phyloP scores from a whole-genome alignment of 306 rosid species.

The Fagus crenata region DNA sequence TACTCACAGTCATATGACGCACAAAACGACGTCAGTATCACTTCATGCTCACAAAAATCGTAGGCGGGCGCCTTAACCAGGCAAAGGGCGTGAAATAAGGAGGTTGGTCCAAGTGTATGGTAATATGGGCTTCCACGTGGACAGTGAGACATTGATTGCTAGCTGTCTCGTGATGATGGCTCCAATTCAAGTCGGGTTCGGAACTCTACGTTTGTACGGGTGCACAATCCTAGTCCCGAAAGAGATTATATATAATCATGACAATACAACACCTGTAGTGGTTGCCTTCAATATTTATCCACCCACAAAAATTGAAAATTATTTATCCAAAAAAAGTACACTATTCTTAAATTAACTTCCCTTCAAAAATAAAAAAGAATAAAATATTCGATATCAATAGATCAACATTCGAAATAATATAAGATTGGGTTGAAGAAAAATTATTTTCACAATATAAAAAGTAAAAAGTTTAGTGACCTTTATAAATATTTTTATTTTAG shows the following conservation, averaged over 20 bases:
- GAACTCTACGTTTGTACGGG: not conserved
- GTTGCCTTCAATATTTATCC: not conserved
- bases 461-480: no score
- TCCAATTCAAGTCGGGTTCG: not conserved
- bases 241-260: not conserved
- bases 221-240: constrained; percentile 1
- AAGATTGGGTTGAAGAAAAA: no score
- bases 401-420: no score
- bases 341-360: no score
- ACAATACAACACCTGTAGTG: not conserved
- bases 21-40: constrained; percentile 31
- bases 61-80: not conserved
- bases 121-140: constrained; percentile 18
- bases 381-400: no score
- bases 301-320: not conserved
- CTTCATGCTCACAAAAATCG: constrained; percentile 18
- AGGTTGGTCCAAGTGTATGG: constrained; percentile 20
- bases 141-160: not conserved
- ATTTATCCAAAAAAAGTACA: no score
- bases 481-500: no score
- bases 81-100: constrained; percentile 29
- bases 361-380: no score
- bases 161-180: not conserved
- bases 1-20: constrained; percentile 23
- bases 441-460: no score